phyloP scores from a whole-genome alignment of 2,329 filamentous ascomycete genomes.

The Ophiostoma pallidulum region DNA sequence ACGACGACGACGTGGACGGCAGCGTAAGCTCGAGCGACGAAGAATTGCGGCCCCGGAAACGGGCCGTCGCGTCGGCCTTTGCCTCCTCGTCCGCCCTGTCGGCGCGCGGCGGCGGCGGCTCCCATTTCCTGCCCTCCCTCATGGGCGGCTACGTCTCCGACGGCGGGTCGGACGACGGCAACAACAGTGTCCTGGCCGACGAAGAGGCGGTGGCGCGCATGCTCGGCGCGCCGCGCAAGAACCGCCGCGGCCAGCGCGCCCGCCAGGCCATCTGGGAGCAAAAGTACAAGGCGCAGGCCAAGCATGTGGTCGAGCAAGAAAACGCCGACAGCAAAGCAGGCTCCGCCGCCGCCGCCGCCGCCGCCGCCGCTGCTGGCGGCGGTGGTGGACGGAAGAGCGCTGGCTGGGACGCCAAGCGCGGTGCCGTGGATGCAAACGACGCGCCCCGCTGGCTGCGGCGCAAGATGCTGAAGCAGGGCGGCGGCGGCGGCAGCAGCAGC shows the following conservation, averaged over 20 bases:
- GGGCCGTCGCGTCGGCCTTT: background rate
- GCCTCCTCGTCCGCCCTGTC: background rate
- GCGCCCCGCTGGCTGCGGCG: slow-evolving; percentile 36
- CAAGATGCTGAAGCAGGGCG: slow-evolving; percentile 18
- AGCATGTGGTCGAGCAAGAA: slow-evolving; percentile 43
- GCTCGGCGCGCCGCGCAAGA: slow-evolving; percentile 53
- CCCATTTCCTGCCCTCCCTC: slow-evolving; percentile 64
- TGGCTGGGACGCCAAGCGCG: slow-evolving; percentile 47
- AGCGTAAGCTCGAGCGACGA: slow-evolving; percentile 9
- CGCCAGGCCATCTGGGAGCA: slow-evolving; percentile 71
- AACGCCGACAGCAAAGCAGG: slow-evolving; percentile 43
- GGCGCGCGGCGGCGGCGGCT: slow-evolving; percentile 22
- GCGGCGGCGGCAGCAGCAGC: slow-evolving; percentile 6
- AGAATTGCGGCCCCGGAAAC: slow-evolving; percentile 10
- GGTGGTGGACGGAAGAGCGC: too few species aligned
- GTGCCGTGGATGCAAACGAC: slow-evolving; percentile 39
- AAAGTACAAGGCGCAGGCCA: slow-evolving; percentile 64
- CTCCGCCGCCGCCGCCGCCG: too few species aligned
- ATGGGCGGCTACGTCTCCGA: slow-evolving; percentile 75
- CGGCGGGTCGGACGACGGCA: slow-evolving; percentile 67
- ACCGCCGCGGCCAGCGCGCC: slow-evolving; percentile 62
- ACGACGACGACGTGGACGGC: slow-evolving; percentile 3
- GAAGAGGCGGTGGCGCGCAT: slow-evolving; percentile 42
- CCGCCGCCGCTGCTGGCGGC: too few species aligned
- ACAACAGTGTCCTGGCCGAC: slow-evolving; percentile 59